Evolutionary conservation across 306 rosid species (phyloP).

Genomic region (Cicer judaicum): DNA sequence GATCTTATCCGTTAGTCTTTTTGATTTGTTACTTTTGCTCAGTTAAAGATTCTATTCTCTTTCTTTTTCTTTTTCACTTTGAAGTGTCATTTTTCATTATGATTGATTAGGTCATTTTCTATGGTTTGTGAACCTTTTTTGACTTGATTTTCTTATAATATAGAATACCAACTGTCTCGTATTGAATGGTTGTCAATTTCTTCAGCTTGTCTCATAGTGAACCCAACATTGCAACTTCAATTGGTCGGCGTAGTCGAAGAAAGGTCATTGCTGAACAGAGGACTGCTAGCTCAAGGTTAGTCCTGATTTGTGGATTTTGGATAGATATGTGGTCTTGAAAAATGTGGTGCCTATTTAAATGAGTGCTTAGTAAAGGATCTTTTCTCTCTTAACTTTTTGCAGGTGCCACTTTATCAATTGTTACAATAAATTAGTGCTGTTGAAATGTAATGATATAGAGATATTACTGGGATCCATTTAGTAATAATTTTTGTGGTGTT

Average conservation of each 20-base stretch:
- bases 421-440: too few relatives aligned
- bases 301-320: slow-evolving; percentile 45
- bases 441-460: too few relatives aligned
- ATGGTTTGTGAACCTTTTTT: slow-evolving; percentile 38
- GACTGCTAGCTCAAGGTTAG: slow-evolving; percentile 97
- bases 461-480: too few relatives aligned
- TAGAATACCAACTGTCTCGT: slow-evolving; percentile 51
- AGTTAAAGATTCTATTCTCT: slow-evolving; percentile 8
- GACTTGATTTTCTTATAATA: slow-evolving; percentile 35
- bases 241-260: slow-evolving; percentile 93
- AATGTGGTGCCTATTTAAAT: too few relatives aligned
- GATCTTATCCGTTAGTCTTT: slow-evolving; percentile 18
- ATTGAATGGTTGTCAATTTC: slow-evolving; percentile 57
- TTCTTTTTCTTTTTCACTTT: slow-evolving; percentile 21
- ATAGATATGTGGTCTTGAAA: not conserved
- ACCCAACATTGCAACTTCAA: slow-evolving; percentile 93
- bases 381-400: too few relatives aligned
- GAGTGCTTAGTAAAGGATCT: too few relatives aligned
- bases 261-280: slow-evolving; percentile 95
- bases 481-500: too few relatives aligned
- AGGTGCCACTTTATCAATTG: too few relatives aligned
- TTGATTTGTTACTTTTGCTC: slow-evolving; percentile 25
- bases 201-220: slow-evolving; percentile 97
- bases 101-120: slow-evolving; percentile 23
- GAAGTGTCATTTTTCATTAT: slow-evolving; percentile 24